phyloP scores from a whole-genome alignment of 306 rosid genomes.

The Cajanus cajan region DNA sequence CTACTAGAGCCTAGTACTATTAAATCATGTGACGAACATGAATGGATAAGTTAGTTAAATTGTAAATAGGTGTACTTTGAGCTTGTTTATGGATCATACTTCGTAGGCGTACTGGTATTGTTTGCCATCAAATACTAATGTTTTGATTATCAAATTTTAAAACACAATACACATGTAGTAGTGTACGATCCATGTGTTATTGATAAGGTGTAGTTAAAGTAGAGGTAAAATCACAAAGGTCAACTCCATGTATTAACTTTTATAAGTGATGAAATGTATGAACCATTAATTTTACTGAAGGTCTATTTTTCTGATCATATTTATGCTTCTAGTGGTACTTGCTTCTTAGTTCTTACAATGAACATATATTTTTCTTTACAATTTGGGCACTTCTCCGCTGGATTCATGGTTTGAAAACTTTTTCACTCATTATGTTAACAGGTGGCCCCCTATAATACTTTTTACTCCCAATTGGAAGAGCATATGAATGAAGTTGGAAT shows the following conservation, averaged over 20 bases:
- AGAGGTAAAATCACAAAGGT: not conserved
- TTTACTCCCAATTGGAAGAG: slow-evolving; percentile 78
- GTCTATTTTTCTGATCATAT: not conserved
- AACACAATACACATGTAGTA: not conserved
- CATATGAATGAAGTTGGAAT: slow-evolving; percentile 91
- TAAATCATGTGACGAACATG: not conserved
- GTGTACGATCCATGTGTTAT: slow-evolving; percentile 1
- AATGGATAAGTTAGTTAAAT: not conserved
- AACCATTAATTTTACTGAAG: not conserved
- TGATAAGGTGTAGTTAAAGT: not conserved
- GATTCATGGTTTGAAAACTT: slow-evolving; percentile 28
- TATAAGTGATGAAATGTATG: slow-evolving; percentile 4
- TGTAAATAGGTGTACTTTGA: not conserved
- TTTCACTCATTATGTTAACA: slow-evolving; percentile 29
- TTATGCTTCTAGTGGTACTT: slow-evolving; percentile 16
- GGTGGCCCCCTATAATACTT: slow-evolving; percentile 99
- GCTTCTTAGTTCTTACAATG: not conserved
- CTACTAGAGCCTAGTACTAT: not conserved
- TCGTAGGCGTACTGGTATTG: not conserved
- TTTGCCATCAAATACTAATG: not conserved
- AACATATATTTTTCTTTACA: not conserved
- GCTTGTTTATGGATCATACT: slow-evolving; percentile 16
- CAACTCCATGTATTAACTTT: slow-evolving; percentile 15
- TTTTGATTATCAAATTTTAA: slow-evolving; percentile 8
- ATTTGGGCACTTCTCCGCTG: slow-evolving; percentile 4